These are phyloP conservation scores for Gymnopilus dilepis DNA, from an alignment of 768 basidiomycete species.

Conservation along the genomic window DNA sequence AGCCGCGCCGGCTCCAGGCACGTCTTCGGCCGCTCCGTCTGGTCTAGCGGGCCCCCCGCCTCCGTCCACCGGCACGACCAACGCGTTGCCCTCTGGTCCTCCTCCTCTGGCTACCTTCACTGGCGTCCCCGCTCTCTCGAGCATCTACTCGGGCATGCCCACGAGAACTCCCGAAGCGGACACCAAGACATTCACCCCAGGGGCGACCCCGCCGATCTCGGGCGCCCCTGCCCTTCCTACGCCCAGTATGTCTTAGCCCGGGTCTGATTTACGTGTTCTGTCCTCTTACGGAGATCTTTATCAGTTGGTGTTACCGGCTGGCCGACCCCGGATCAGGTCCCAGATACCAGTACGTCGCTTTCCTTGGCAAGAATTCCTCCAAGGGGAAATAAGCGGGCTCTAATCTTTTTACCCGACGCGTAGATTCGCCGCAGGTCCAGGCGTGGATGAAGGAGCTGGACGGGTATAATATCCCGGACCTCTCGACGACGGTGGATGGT, in stretches of 20 bases:
- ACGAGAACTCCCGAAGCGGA: slow-evolving; percentile 52
- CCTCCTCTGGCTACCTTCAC: slow-evolving; percentile 56
- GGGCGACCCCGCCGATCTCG: slow-evolving; percentile 63
- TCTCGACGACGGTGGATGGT: slow-evolving; percentile 69
- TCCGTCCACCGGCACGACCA: slow-evolving; percentile 7
- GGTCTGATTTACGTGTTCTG: not conserved
- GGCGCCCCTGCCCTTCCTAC: slow-evolving; percentile 73
- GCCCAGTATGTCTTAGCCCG: slow-evolving; percentile 48
- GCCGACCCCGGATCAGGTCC: slow-evolving; percentile 67
- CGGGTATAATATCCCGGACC: slow-evolving; percentile 68
- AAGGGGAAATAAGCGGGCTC: not conserved
- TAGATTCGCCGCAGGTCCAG: slow-evolving; percentile 66
- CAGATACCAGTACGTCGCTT: slow-evolving; percentile 55
- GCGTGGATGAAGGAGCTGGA: slow-evolving; percentile 81
- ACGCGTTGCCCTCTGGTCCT: slow-evolving; percentile 32
- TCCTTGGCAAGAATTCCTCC: not conserved
- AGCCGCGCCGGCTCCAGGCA: slow-evolving; percentile 7
- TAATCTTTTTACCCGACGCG: not conserved
- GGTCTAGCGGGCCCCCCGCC: slow-evolving; percentile 7
- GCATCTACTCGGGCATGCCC: slow-evolving; percentile 69
- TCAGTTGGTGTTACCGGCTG: slow-evolving; percentile 58
- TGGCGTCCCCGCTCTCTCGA: slow-evolving; percentile 59
- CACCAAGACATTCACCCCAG: slow-evolving; percentile 59
- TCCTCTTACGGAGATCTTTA: slow-evolving; percentile 5
- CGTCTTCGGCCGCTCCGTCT: slow-evolving; percentile 20